These are phyloP conservation scores for Chaetomium globosum DNA, from an alignment of 2,329 filamentous ascomycete species.

Conservation along the genomic window DNA sequence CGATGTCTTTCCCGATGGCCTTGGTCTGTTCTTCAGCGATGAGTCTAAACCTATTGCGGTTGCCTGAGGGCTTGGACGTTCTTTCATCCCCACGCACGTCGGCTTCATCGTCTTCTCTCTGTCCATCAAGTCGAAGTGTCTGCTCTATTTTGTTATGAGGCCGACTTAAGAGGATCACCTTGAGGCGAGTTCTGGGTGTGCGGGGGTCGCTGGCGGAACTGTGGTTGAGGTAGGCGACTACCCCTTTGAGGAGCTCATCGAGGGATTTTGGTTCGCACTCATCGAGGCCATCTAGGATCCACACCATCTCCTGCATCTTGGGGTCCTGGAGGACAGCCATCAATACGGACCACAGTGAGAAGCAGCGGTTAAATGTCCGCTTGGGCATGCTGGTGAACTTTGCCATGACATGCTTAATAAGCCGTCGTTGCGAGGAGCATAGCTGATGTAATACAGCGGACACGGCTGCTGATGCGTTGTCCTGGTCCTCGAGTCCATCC, in stretches of 20 bases:
- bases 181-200: too few species aligned
- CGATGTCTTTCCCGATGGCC: slow-evolving; percentile 1
- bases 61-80: neutral
- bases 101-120: too few species aligned
- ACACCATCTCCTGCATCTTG: neutral
- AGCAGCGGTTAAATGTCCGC: too few species aligned
- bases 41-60: slow-evolving; percentile 1
- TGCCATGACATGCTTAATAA: neutral
- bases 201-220: too few species aligned
- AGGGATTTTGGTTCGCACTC: slow-evolving; percentile 1
- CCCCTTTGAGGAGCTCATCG: neutral
- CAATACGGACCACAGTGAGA: too few species aligned
- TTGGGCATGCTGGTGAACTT: neutral
- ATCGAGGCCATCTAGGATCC: neutral
- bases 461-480: slow-evolving; percentile 3
- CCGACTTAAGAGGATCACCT: too few species aligned
- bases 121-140: too few species aligned
- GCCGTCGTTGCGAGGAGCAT: neutral
- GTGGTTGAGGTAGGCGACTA: neutral
- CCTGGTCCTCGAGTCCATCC: slow-evolving; percentile 1
- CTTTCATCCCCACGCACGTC: too few species aligned
- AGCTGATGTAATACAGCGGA: neutral
- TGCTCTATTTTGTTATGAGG: too few species aligned
- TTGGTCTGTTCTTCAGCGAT: neutral
- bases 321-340: too few species aligned